Evolutionary conservation across 2,329 filamentous ascomycete species (phyloP).

Genomic region (Botryosphaeria dothidea): DNA sequence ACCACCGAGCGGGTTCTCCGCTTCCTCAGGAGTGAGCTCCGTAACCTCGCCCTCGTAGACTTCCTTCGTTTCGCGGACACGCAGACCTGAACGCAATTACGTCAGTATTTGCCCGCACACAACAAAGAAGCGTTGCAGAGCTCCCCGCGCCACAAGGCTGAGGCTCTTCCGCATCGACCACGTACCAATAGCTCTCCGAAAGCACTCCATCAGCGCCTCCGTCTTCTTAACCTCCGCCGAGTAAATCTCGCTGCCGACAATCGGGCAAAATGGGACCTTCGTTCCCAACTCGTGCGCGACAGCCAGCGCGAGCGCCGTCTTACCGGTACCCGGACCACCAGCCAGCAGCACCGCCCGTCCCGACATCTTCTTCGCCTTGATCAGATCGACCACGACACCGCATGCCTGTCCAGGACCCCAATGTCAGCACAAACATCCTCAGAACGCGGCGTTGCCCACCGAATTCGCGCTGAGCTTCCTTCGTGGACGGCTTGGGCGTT

Average conservation of each 20-base stretch:
- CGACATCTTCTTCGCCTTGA: constrained; percentile 96
- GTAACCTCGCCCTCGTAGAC: constrained; percentile 99
- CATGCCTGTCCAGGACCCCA: constrained; percentile 63
- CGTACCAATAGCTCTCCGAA: constrained; percentile 86
- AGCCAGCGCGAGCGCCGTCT: constrained; percentile 92
- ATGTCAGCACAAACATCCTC: constrained; percentile 21
- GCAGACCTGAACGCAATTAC: constrained; percentile 56
- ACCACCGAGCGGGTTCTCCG: constrained; percentile 93
- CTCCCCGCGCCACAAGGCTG: not conserved
- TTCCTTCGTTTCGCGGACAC: constrained; percentile 98
- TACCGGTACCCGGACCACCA: constrained; percentile 93
- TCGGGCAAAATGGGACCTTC: constrained; percentile 97
- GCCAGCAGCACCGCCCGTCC: constrained; percentile 90
- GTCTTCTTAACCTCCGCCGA: constrained; percentile 99
- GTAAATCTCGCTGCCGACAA: constrained; percentile 97
- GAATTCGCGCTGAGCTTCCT: not conserved
- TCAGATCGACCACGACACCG: constrained; percentile 93
- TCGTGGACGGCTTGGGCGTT: not conserved
- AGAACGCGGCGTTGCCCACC: not conserved
- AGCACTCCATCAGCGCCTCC: constrained; percentile 98
- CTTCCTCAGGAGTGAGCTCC: constrained; percentile 95
- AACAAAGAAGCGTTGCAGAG: not conserved
- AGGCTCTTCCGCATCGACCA: not conserved
- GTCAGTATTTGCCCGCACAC: not conserved
- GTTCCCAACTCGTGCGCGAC: constrained; percentile 96